Evolutionary conservation across 2,329 filamentous ascomycete genomes (phyloP).

Genomic region (Graphilbum sp.): DNA sequence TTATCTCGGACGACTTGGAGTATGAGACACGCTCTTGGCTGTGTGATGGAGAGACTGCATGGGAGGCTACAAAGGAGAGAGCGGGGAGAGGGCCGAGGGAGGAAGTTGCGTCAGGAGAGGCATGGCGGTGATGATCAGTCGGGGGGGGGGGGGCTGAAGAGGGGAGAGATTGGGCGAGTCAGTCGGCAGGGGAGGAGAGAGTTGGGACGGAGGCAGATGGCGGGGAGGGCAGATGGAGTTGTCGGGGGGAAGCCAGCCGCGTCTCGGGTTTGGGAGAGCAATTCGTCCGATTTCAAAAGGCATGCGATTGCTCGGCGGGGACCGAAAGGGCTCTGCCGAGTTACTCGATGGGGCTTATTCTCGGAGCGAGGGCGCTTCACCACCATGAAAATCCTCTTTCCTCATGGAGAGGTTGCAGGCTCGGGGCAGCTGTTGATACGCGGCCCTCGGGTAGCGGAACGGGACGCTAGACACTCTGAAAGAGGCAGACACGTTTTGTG

Average conservation of each 20-base stretch:
- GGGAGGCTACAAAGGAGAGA: constrained; percentile 5
- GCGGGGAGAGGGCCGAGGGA: constrained; percentile 2
- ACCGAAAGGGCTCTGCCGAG: constrained; percentile 26
- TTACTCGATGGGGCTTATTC: constrained; percentile 99
- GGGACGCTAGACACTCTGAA: neutral
- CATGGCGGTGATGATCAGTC: neutral
- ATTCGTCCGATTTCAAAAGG: constrained; percentile 90
- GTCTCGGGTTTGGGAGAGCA: constrained; percentile 35
- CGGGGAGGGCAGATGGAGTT: constrained; percentile 15
- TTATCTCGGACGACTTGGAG: constrained; percentile 5
- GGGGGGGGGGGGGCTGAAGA: neutral
- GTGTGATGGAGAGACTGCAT: neutral
- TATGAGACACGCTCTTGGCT: neutral
- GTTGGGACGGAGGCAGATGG: neutral
- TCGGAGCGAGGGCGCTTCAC: constrained; percentile 73
- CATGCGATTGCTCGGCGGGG: constrained; percentile 79
- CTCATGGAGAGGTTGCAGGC: neutral
- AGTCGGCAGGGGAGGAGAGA: neutral
- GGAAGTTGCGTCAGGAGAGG: neutral
- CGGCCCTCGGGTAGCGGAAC: neutral
- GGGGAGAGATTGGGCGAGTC: constrained; percentile 2
- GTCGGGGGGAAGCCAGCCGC: neutral
- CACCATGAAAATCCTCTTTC: neutral
- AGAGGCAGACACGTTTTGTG: neutral
- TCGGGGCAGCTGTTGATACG: neutral